A percentile compares a stretch with the other conserved stretches of the same genome.
phyloP scores from a whole-genome alignment of 805 yeast species.

The Pachysolen tannophilus region DNA sequence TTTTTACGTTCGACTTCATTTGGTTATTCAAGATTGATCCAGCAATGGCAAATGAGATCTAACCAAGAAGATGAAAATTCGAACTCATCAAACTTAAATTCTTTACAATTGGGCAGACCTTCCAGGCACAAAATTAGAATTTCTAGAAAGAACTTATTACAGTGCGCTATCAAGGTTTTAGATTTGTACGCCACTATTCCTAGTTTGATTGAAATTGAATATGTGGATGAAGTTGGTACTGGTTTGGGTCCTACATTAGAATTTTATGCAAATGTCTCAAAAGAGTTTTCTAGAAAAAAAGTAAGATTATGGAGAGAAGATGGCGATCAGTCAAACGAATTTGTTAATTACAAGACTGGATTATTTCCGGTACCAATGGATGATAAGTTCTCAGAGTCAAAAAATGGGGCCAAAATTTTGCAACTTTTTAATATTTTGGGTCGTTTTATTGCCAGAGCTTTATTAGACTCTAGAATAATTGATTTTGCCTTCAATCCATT shows the following conservation, averaged over 20 bases:
- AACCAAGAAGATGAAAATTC: slow-evolving; percentile 28
- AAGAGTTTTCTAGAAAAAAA: slow-evolving; percentile 53
- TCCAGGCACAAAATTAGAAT: slow-evolving; percentile 74
- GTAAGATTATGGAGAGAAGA: slow-evolving; percentile 63
- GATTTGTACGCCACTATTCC: slow-evolving; percentile 73
- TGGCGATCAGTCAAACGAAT: slow-evolving; percentile 23
- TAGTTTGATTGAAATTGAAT: slow-evolving; percentile 78
- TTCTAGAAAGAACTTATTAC: slow-evolving; percentile 59
- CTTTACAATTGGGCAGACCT: slow-evolving; percentile 57
- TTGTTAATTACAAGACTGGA: slow-evolving; percentile 39
- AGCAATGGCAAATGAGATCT: slow-evolving; percentile 59
- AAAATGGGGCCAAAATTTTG: slow-evolving; percentile 33
- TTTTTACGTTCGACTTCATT: slow-evolving; percentile 83
- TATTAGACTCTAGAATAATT: slow-evolving; percentile 79
- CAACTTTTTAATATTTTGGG: slow-evolving; percentile 65
- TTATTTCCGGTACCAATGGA: slow-evolving; percentile 68
- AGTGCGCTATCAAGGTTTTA: slow-evolving; percentile 73
- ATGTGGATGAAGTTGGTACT: slow-evolving; percentile 86
- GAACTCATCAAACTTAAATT: slow-evolving; percentile 12
- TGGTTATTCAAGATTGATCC: slow-evolving; percentile 79
- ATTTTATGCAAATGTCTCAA: slow-evolving; percentile 77
- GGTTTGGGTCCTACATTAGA: slow-evolving; percentile 96
- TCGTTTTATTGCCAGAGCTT: slow-evolving; percentile 75
- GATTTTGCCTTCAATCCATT: slow-evolving; percentile 71
- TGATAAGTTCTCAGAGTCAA: slow-evolving; percentile 16